Base-by-base conservation (phyloP, 108 stramenopile species). In the Fragilariopsis cylindrus region DNA sequence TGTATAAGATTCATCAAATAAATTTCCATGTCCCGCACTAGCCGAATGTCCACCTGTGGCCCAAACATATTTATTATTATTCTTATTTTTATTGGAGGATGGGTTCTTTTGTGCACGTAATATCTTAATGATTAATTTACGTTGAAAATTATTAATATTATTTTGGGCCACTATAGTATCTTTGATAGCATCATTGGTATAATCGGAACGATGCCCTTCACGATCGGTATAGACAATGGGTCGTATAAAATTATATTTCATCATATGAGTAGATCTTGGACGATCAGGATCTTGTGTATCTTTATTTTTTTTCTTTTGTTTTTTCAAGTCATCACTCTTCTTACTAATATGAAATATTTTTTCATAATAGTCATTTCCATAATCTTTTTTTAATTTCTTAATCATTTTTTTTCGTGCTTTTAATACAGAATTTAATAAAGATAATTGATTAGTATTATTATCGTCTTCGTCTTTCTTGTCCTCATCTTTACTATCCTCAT, bases 1-100 rank as follows among this genome's bases (percentile, higher is more conserved):
- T 80, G 21, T 88, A 65, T 88, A 90, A 12, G 81, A 63, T 70
- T 90, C 88, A 42, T 84, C 74, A 72, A 80, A 86, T 0, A 81
- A 71, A 69, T 89, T 89, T 3, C 92, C 92, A 76, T 93, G 92
- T 0, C 89, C 92, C 1, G 92, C 92, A 3, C 87, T 81, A 7
- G 88, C 76, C 11, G 82, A 84, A 68, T 93, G 92, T 4, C 92
- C 92, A 40, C 84, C 85, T 19, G 84, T 88, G 16, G 85, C 75
- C 84, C 84, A 91, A 39, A 84, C 82, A 45, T 65, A 74, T 16
- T 49, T 72, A 9, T 62, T 56, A 16, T 3, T 43, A 30, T n/a
- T 39, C 0, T 46, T 48, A 39, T 46, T 0, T 4, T 44, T 60
- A 5, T 19, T 54, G 43, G 19, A 55, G 12, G 49, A 47, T 48